These are phyloP conservation scores for Amylocystis lapponica DNA, from an alignment of 768 basidiomycete genomes.

Conservation along the genomic window DNA sequence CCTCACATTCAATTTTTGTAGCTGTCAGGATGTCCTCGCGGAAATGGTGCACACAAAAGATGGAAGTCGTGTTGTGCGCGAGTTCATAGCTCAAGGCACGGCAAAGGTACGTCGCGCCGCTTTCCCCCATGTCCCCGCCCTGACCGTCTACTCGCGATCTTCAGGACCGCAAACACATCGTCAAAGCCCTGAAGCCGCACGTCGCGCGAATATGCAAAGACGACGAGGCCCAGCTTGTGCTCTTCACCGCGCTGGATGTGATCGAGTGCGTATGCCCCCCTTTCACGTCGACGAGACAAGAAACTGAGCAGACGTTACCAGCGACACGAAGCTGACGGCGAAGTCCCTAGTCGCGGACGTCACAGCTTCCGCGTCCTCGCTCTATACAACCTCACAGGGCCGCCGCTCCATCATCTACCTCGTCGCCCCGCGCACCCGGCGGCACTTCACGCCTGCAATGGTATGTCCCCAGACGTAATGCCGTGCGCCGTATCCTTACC, in stretches of 20 bases:
- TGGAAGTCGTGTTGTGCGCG: conserved; percentile 79
- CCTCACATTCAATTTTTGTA: conserved; percentile 21
- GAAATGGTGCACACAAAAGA: conserved; percentile 95
- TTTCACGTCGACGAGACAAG: not conserved
- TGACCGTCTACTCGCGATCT: not conserved
- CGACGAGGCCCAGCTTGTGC: conserved; percentile 83
- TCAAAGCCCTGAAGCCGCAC: conserved; percentile 87
- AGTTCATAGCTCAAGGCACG: conserved; percentile 75
- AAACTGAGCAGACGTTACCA: conserved; percentile 21
- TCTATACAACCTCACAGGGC: conserved; percentile 64
- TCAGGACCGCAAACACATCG: conserved; percentile 85
- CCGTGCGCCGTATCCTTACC: not conserved
- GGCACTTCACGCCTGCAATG: conserved; percentile 79
- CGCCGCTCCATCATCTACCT: conserved; percentile 81
- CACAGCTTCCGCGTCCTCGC: conserved; percentile 46
- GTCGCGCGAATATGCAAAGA: conserved; percentile 83
- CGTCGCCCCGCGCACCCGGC: conserved; percentile 72
- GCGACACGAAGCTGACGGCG: conserved; percentile 85
- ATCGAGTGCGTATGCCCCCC: conserved; percentile 61
- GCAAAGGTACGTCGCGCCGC: conserved; percentile 56
- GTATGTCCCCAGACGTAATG: conserved; percentile 2
- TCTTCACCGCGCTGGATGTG: conserved; percentile 87
- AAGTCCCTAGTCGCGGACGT: conserved; percentile 78
- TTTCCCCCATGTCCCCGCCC: not conserved
- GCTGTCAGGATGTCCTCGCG: conserved; percentile 78